Conservation (phyloP, 192 early-diverging fungal genomes). For the Powellomyces hirtus region DNA sequence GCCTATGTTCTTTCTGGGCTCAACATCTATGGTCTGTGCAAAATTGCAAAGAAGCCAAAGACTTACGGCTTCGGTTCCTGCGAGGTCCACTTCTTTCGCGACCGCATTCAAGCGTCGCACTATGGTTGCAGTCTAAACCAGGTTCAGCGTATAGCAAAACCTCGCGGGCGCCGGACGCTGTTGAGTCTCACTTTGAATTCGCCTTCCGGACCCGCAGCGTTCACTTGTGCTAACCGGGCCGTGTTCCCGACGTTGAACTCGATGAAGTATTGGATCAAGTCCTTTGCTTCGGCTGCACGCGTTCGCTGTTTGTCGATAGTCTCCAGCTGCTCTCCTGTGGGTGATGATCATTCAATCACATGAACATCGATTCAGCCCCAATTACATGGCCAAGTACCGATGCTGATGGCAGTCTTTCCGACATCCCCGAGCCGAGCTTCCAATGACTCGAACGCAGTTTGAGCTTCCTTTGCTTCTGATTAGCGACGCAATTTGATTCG, state of each 20-base stretch:
- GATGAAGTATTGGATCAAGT: slow-evolving; percentile 90
- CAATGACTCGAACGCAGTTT: slow-evolving; percentile 81
- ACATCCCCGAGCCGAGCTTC: slow-evolving; percentile 89
- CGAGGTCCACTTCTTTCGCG: slow-evolving; percentile 75
- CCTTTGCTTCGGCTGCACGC: slow-evolving; percentile 82
- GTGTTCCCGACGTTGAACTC: slow-evolving; percentile 81
- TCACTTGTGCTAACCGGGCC: slow-evolving; percentile 70
- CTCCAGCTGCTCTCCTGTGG: slow-evolving; percentile 94
- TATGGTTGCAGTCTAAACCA: slow-evolving; percentile 75
- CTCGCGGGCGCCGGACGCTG: neutral
- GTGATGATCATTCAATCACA: too few species aligned
- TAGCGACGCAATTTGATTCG: neutral
- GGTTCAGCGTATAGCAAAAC: neutral
- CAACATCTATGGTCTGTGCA: neutral
- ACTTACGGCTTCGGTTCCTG: slow-evolving; percentile 55
- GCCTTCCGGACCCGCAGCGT: slow-evolving; percentile 74
- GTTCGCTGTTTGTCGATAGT: slow-evolving; percentile 89
- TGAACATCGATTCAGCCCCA: too few species aligned
- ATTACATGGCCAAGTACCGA: slow-evolving; percentile 71
- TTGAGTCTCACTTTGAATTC: slow-evolving; percentile 65
- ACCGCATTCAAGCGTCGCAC: slow-evolving; percentile 81
- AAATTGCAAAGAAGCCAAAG: neutral
- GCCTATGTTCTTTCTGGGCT: slow-evolving; percentile 47
- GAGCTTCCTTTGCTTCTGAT: slow-evolving; percentile 63
- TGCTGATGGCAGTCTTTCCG: slow-evolving; percentile 92